Percentiles rank a stretch among this genome's conserved stretches.
phyloP scores from a whole-genome alignment of 2,329 filamentous ascomycete species.

The Diaporthe ampelina region DNA sequence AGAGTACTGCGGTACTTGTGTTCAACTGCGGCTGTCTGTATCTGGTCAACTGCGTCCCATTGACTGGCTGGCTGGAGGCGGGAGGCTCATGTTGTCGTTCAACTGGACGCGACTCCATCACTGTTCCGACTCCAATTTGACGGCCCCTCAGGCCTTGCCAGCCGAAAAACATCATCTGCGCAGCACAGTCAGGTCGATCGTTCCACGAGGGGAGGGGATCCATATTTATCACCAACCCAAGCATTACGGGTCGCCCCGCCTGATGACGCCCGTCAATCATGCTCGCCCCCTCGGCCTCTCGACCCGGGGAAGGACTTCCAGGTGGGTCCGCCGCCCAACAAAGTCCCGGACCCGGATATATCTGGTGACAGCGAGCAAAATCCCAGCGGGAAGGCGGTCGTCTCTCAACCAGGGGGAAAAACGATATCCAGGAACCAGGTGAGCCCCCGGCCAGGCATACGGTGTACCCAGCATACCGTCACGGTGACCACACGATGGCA shows the following conservation, averaged over 20 bases:
- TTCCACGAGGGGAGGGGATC: constrained; percentile 3
- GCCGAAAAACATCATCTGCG: background rate
- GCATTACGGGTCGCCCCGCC: constrained; percentile 27
- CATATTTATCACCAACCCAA: constrained; percentile 18
- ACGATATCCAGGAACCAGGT: background rate
- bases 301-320: constrained; percentile 22
- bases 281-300: background rate
- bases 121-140: background rate
- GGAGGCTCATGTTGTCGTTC: background rate
- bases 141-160: too few relatives aligned
- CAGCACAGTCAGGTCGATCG: constrained; percentile 10
- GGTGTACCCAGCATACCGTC: background rate
- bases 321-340: constrained; percentile 28
- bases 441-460: background rate
- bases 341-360: constrained; percentile 19
- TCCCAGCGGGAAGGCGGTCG: constrained; percentile 1
- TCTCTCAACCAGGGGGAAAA: background rate
- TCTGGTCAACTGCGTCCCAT: background rate
- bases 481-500: constrained; percentile 15
- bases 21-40: background rate
- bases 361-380: constrained; percentile 24
- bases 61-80: background rate
- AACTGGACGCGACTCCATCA: background rate
- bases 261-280: constrained; percentile 12
- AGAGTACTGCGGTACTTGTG: background rate